These are phyloP conservation scores for Hyaloperonospora brassicae DNA, from an alignment of 352 stramenopile species.

Conservation along the genomic window DNA sequence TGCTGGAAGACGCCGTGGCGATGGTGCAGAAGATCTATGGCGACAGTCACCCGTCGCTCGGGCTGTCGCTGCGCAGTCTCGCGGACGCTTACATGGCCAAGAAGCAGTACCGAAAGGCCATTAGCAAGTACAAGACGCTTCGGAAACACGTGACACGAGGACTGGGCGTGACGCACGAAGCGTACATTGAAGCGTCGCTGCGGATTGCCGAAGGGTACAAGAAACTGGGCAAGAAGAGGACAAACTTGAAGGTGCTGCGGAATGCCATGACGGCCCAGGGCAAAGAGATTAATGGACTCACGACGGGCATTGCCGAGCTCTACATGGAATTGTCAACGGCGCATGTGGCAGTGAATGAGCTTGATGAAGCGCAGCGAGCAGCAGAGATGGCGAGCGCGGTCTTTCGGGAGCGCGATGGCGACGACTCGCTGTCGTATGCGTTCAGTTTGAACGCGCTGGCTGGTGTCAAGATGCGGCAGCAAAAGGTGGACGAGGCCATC, in stretches of 20 bases:
- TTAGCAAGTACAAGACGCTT: constrained; percentile 61
- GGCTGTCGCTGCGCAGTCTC: constrained; percentile 63
- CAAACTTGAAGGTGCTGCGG: constrained; percentile 44
- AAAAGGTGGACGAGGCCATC: constrained; percentile 49
- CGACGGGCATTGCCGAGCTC: constrained; percentile 59
- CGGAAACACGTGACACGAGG: constrained; percentile 61
- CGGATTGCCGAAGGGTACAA: constrained; percentile 67
- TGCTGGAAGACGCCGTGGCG: constrained; percentile 62
- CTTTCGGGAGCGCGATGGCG: constrained; percentile 56
- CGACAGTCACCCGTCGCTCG: constrained; percentile 70
- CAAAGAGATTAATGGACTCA: constrained; percentile 50
- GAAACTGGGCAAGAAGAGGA: constrained; percentile 48
- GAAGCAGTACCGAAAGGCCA: constrained; percentile 58
- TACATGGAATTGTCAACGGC: constrained; percentile 69
- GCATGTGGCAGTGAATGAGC: constrained; percentile 34
- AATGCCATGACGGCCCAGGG: constrained; percentile 50
- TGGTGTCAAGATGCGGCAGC: constrained; percentile 63
- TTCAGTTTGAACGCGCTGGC: constrained; percentile 79
- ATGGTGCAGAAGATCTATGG: constrained; percentile 75
- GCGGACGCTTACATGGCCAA: constrained; percentile 76
- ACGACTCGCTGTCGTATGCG: constrained; percentile 56
- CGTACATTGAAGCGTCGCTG: constrained; percentile 62
- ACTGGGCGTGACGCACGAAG: constrained; percentile 59
- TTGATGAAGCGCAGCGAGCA: constrained; percentile 32
- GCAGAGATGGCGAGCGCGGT: constrained; percentile 42